These are phyloP conservation scores for Didymellaceae sp. DNA, from an alignment of 2,329 filamentous ascomycete species.

Conservation along the genomic window DNA sequence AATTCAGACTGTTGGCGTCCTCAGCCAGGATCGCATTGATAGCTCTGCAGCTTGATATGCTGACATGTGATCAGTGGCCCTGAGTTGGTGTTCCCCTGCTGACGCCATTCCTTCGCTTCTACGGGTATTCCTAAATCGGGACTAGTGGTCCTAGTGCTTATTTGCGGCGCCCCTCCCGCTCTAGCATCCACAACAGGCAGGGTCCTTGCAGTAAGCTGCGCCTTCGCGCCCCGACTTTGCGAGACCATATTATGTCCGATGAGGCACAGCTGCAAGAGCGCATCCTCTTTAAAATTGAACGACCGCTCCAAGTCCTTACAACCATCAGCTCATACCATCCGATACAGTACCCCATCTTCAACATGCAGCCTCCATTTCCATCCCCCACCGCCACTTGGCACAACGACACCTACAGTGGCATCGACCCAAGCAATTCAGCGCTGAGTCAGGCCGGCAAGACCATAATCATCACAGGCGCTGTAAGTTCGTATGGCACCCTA, in stretches of 20 bases:
- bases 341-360: background rate
- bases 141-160: background rate
- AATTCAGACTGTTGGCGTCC: background rate
- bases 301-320: background rate
- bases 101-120: too few relatives aligned
- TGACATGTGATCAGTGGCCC: too few relatives aligned
- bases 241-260: background rate
- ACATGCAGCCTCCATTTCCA: slow-evolving; percentile 17
- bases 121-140: background rate
- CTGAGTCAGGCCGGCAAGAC: slow-evolving; percentile 24
- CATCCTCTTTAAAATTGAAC: background rate
- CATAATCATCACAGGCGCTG: slow-evolving; percentile 23
- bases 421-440: slow-evolving; percentile 10
- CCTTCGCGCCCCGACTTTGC: background rate
- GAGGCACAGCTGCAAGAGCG: background rate
- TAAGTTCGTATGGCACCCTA: background rate
- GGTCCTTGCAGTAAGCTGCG: background rate
- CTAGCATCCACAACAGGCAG: background rate
- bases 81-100: too few relatives aligned
- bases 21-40: background rate
- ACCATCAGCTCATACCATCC: background rate
- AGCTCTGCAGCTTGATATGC: background rate
- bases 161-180: background rate
- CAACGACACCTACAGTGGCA: slow-evolving; percentile 18
- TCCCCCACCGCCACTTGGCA: slow-evolving; percentile 18